These are phyloP conservation scores for Pseudognaphalium luteoalbum DNA, from an alignment of 129 eudicot genomes.

Conservation along the genomic window DNA sequence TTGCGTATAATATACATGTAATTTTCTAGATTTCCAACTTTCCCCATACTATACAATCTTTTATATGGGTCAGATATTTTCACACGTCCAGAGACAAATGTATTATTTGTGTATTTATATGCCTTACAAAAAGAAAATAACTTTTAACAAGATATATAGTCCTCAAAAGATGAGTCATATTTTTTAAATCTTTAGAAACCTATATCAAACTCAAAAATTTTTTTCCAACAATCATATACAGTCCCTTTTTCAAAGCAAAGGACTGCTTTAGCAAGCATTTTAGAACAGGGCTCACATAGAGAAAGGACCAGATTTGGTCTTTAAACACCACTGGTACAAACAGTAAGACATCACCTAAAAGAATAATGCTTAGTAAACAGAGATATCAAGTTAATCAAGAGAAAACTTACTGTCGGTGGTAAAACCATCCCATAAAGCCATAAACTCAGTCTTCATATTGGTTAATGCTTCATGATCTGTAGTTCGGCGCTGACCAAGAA, in stretches of 20 bases:
- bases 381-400: neutral
- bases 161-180: neutral
- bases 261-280: neutral
- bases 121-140: neutral
- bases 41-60: neutral
- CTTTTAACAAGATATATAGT: neutral
- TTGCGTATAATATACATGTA: neutral
- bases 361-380: neutral
- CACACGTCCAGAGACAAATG: neutral
- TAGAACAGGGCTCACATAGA: too few relatives aligned
- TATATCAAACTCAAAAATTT: too few relatives aligned
- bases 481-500: slow-evolving; percentile 81
- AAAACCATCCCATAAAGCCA: slow-evolving; percentile 96
- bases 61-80: neutral
- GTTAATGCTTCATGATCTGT: slow-evolving; percentile 84
- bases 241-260: neutral
- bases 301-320: neutral
- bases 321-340: neutral
- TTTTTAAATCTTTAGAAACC: neutral
- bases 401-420: slow-evolving; percentile 78
- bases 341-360: neutral
- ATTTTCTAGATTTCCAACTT: neutral
- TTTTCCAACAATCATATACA: neutral
- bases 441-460: slow-evolving; percentile 92
- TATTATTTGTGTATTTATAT: neutral